Evolutionary conservation across 805 yeast genomes (phyloP).

Genomic region (Starmerella bacillaris): DNA sequence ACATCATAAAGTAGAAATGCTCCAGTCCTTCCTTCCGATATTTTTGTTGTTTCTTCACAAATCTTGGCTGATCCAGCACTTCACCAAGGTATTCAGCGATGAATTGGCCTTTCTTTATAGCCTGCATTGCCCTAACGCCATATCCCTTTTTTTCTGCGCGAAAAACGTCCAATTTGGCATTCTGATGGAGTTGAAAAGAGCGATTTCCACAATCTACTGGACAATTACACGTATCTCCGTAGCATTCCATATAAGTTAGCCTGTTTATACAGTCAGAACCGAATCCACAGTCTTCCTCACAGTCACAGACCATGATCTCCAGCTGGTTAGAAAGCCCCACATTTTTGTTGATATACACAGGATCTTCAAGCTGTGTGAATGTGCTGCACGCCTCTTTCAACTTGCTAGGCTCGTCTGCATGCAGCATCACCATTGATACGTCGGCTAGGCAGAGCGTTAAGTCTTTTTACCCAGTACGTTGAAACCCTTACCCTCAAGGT

Average conservation of each 20-base stretch:
- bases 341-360: constrained; percentile 42
- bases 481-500: too few species aligned
- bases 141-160: constrained; percentile 73
- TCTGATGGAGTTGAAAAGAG: constrained; percentile 61
- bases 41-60: constrained; percentile 51
- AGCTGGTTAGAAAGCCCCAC: constrained; percentile 59
- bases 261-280: constrained; percentile 83
- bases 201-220: constrained; percentile 65
- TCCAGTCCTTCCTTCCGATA: constrained; percentile 42
- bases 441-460: too few species aligned
- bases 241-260: constrained; percentile 82
- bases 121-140: constrained; percentile 59
- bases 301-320: constrained; percentile 83
- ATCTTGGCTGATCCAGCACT: constrained; percentile 65
- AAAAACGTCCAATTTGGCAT: constrained; percentile 64
- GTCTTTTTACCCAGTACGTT: too few species aligned
- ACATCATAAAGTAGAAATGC: constrained; percentile 92
- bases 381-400: constrained; percentile 41
- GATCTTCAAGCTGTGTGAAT: constrained; percentile 38
- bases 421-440: constrained; percentile 13
- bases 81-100: constrained; percentile 90
- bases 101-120: constrained; percentile 45
- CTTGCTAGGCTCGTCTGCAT: constrained; percentile 13
- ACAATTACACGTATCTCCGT: constrained; percentile 49
- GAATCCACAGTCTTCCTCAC: constrained; percentile 51